These are phyloP conservation scores for Polysphondylium violaceum DNA, from an alignment of 78 protist species.

Conservation along the genomic window DNA sequence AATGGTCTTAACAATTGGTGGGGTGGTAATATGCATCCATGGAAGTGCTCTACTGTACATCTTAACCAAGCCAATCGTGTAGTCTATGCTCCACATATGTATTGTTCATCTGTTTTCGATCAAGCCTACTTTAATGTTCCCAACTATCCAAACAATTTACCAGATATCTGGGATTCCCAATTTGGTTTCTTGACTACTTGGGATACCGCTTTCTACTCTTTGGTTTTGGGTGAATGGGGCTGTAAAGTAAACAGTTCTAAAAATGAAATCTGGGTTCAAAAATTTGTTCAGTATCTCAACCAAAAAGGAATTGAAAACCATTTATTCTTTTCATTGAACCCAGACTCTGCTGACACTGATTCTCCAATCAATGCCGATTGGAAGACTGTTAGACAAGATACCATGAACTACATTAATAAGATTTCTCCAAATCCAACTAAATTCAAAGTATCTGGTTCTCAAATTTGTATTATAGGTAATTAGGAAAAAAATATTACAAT, in stretches of 20 bases:
- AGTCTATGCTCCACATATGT: constrained; percentile 79
- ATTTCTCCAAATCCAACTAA: constrained; percentile 73
- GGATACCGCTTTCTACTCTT: background rate
- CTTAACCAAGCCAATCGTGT: constrained; percentile 22
- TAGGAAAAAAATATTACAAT: background rate
- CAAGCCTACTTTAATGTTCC: constrained; percentile 57
- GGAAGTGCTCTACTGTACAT: constrained; percentile 47
- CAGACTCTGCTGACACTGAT: constrained; percentile 86
- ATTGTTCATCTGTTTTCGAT: constrained; percentile 72
- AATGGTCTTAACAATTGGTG: constrained; percentile 58
- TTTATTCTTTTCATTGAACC: constrained; percentile 83
- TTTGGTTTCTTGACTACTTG: constrained; percentile 72
- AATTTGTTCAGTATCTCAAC: constrained; percentile 28
- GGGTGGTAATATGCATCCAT: constrained; percentile 51
- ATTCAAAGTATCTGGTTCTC: constrained; percentile 4
- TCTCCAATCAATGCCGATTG: constrained; percentile 66
- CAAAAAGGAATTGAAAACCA: background rate
- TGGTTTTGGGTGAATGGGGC: constrained; percentile 88
- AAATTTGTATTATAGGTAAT: constrained; percentile 68
- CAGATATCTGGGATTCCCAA: constrained; percentile 74
- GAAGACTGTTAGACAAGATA: constrained; percentile 39
- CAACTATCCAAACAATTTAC: constrained; percentile 79
- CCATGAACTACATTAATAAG: constrained; percentile 7
- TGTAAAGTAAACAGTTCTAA: constrained; percentile 60
- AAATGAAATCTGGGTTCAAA: constrained; percentile 42